Evolutionary conservation across 768 basidiomycete genomes (phyloP), one percentile per base, ranked within the genome.

Genomic region (Fistulinella prunicolor): DNA sequence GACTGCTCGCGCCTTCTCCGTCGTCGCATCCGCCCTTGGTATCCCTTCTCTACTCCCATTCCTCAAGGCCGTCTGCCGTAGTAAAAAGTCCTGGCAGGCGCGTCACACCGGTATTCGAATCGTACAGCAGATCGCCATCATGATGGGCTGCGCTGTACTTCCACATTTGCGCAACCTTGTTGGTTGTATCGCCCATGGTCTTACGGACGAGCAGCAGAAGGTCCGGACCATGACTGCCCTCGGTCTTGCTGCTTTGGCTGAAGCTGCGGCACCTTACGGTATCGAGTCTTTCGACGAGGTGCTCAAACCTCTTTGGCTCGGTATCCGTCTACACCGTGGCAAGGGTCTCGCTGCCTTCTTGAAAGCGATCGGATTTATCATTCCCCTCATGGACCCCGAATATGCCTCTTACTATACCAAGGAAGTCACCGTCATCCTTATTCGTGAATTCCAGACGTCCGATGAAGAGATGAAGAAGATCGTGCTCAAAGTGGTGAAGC

Each of bases 381-480:
- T 99, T 45, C 96, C 96, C 3, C 86, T 99, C 50, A 98, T 99
- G 96, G 96, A 99, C 63, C 94, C 96, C 40, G 95, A 99, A 74
- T 98, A 97, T 60, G 96, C 95, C 13, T 94, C 92, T 14, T 98
- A 98, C 73, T 99, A 99, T 68, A 97, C 94, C 40, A 95, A 95
- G 70, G 95, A 97, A 74, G 93, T 95, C 46, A 94, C 90, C 10
- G 87, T 94, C 55, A 94, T 95, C 64, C 86, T 95, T 47, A 95
- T 95, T 54, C 92, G 96, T 62, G 95, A 97, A 72, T 98, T 97
- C 76, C 94, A 95, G 67, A 96, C 94, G 6, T 95, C 95, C 9
- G 96, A 99, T 66, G 96, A 99, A 68, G 96, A 99, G 76, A 99
- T 99, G 96, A 95, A 98, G 81, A 96, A 98, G 78, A 98, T 98